phyloP scores from a whole-genome alignment of 225 moss, liverwort and hornwort genomes.

The Lunularia cruciata region DNA sequence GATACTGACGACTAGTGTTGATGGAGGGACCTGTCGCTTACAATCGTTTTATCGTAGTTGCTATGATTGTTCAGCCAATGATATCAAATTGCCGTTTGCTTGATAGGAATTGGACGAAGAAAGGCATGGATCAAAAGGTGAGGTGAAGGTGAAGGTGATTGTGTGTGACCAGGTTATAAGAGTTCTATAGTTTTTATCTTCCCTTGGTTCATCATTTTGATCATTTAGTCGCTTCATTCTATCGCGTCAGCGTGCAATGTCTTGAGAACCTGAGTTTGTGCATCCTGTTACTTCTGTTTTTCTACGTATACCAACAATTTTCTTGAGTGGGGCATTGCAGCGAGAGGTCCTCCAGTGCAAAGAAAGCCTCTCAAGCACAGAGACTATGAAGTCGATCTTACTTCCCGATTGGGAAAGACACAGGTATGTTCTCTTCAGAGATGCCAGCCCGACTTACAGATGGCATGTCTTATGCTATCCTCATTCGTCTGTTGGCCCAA shows the following conservation, averaged over 20 bases:
- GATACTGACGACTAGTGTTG: not conserved
- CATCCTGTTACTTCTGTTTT: not conserved
- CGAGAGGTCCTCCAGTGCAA: slow-evolving; percentile 83
- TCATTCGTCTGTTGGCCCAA: no score
- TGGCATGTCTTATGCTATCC: no score
- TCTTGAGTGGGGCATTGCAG: slow-evolving; percentile 23
- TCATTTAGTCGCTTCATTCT: no score
- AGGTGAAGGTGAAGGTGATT: not conserved
- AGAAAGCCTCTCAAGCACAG: slow-evolving; percentile 94
- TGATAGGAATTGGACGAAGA: slow-evolving; percentile 62
- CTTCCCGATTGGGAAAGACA: slow-evolving; percentile 92
- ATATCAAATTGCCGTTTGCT: not conserved
- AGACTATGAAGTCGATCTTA: slow-evolving; percentile 90
- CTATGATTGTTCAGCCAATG: not conserved
- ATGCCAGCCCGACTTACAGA: no score
- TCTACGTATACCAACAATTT: not conserved
- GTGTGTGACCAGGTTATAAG: not conserved
- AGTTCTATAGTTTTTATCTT: not conserved
- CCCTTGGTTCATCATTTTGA: no score
- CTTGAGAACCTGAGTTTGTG: not conserved
- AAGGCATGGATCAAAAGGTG: slow-evolving; percentile 66
- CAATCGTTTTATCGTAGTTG: no score
- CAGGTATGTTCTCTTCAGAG: slow-evolving; percentile 31
- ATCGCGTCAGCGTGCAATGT: not conserved
- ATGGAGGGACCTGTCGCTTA: not conserved